phyloP scores from a whole-genome alignment of 192 early-diverging fungal species.

The Coemansia sp. region DNA sequence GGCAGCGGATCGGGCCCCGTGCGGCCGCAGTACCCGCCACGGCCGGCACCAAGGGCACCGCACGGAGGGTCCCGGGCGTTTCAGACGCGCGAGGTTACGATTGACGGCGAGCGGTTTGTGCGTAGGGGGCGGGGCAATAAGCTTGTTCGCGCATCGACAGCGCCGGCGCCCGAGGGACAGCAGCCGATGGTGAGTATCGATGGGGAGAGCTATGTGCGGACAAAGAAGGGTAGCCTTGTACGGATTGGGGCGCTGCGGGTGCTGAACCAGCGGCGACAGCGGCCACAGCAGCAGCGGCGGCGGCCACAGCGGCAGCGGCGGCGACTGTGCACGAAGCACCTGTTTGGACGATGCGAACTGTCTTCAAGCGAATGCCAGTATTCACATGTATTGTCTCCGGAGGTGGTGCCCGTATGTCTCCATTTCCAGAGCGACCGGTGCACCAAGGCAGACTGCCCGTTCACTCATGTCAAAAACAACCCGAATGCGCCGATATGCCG shows the following conservation, averaged over 20 bases:
- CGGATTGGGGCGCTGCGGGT: conserved; percentile 15
- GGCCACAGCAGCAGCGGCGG: background rate
- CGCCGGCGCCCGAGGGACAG: background rate
- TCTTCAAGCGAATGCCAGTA: conserved; percentile 41
- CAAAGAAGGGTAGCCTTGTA: conserved; percentile 25
- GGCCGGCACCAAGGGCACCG: background rate
- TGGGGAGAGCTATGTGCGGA: conserved; percentile 34
- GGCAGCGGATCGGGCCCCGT: conserved; percentile 5
- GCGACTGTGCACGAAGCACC: conserved; percentile 24
- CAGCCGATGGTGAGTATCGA: conserved; percentile 24
- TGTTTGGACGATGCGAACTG: conserved; percentile 23
- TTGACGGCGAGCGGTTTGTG: conserved; percentile 32
- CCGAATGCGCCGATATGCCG: conserved; percentile 58
- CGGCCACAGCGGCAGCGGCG: background rate
- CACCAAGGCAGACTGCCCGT: conserved; percentile 50
- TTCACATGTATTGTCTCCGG: conserved; percentile 54
- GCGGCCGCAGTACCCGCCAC: background rate
- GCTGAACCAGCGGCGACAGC: conserved; percentile 3
- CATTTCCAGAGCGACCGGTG: conserved; percentile 64
- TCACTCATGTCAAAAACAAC: conserved; percentile 53
- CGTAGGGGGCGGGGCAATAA: conserved; percentile 30
- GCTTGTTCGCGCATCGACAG: conserved; percentile 18
- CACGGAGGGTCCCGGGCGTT: background rate
- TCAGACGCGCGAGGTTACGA: background rate
- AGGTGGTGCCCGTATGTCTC: conserved; percentile 55